Conservation (phyloP, 306 rosid genomes). For the Cucumis hystrix region DNA sequence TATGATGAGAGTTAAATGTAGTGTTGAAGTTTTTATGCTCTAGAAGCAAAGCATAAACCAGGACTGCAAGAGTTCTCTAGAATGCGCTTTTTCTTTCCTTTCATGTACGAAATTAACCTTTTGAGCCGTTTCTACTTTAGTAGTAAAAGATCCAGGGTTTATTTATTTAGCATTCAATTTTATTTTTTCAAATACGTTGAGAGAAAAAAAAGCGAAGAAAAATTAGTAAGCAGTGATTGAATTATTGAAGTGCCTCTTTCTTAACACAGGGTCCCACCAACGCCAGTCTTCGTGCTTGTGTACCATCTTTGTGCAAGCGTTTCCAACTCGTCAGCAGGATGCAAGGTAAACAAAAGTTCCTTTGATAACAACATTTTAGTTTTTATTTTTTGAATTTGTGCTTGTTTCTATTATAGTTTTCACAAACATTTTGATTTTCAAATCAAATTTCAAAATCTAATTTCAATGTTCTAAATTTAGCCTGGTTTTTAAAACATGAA, state of each 20-base stretch:
- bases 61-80: neutral
- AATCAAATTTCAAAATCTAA: no score
- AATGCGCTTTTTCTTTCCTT: neutral
- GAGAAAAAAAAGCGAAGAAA: neutral
- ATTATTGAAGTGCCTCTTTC: neutral
- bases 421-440: no score
- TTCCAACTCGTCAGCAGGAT: neutral
- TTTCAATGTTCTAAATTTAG: no score
- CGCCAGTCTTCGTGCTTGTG: neutral
- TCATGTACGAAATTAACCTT: neutral
- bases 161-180: neutral
- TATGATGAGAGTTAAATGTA: no score
- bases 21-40: no score
- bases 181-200: neutral
- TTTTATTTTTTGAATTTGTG: no score
- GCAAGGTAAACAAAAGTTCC: neutral
- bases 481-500: no score
- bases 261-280: neutral
- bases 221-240: neutral
- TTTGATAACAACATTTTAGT: no score
- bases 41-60: no score
- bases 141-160: neutral
- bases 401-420: no score
- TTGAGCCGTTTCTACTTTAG: neutral
- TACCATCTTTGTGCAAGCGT: neutral